Conservation (phyloP, 495 filamentous ascomycete genomes). For the Hypoxylon intermedium region DNA sequence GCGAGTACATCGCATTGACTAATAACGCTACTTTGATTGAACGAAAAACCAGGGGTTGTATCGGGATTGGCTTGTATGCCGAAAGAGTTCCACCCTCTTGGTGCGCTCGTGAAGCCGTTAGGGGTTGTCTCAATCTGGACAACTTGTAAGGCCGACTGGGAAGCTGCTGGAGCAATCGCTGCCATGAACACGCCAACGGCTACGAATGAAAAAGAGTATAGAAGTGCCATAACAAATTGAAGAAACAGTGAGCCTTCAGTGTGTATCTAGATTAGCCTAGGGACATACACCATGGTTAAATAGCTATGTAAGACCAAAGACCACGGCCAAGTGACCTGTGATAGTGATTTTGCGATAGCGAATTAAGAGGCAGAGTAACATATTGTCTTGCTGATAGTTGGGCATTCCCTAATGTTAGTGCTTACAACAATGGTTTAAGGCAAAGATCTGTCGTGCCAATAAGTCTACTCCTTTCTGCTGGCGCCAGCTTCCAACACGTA, state of each 20-base stretch:
- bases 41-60: constrained; percentile 19
- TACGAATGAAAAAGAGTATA: not conserved
- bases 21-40: constrained; percentile 29
- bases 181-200: not conserved
- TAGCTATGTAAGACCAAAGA: too few species aligned
- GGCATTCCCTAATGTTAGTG: too few species aligned
- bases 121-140: constrained; percentile 14
- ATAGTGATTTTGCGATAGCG: too few species aligned
- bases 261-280: too few species aligned
- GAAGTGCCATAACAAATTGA: not conserved
- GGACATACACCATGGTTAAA: too few species aligned
- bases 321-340: too few species aligned
- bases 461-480: too few species aligned
- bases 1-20: constrained; percentile 32
- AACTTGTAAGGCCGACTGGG: constrained; percentile 4
- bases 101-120: constrained; percentile 29
- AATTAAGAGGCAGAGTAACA: too few species aligned
- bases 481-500: too few species aligned
- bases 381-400: too few species aligned
- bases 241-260: not conserved
- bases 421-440: too few species aligned
- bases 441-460: too few species aligned
- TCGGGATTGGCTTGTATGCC: constrained; percentile 30
- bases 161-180: not conserved
- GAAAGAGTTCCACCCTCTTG: constrained; percentile 37